Evolutionary conservation across 495 filamentous ascomycete genomes (phyloP), one percentile per base, ranked within the genome.

Genomic region (Aspergillus olivimuriae): DNA sequence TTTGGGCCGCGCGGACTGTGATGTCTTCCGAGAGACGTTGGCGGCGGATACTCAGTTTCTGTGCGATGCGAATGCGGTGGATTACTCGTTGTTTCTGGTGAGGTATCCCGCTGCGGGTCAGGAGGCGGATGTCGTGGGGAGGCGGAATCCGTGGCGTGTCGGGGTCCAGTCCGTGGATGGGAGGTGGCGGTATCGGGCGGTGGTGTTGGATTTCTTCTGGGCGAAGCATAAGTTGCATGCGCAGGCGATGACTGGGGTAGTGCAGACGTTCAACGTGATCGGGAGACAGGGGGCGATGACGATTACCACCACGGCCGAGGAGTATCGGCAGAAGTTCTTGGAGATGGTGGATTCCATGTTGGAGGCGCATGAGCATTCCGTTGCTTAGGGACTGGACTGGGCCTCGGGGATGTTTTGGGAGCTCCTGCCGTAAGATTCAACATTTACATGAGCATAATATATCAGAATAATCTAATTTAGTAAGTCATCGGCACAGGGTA

Each of bases 191-290:
- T 87, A 84, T 50, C 66, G 80, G 11, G 77, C 70, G 6, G 69
- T 77, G 4, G 51, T 85, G 17, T 58, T 87, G 33, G 82, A 86
- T 57, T 86, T 85, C 50, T 84, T 86, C 61, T 86, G 82, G 78
- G 78, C 79, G 1, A 80, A 78, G 53, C 81, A 85, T 61, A 82
- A 77, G 48, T 41, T 80, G 1, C 77, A 76, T 38, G 74, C 82
- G 2, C 73, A 69, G 55, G 69, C 74, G 0, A 70, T 85, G 73
- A 82, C 83, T 4, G 68, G 75, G 0, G 58, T 84, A 22, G 69
- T 86, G 28, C 71, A 73, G 12, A 61, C 70, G 1, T 86, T 78
- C 51, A 85, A 86, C 47, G 48, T 79, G 2, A 47, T 83, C 20
- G 70, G 63, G 10, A 52, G 61, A 16, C 67, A 76, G 38, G 83